These are phyloP conservation scores for Ampelomyces quisqualis DNA, from an alignment of 2,329 filamentous ascomycete species.

Conservation along the genomic window DNA sequence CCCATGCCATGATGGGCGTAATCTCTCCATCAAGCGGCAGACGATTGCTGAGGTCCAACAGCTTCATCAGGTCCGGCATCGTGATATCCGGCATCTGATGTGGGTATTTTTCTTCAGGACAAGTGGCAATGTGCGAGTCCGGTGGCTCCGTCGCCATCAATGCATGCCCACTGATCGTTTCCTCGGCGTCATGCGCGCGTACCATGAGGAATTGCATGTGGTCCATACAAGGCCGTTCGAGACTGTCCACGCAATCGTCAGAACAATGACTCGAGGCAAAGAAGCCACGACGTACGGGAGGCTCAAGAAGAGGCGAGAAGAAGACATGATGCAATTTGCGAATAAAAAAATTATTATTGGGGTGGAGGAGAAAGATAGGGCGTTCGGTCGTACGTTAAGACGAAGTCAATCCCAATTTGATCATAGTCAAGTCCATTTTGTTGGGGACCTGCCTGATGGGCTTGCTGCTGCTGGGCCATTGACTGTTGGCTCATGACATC, in stretches of 20 bases:
- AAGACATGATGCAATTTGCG: conserved; percentile 19
- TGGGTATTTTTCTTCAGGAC: conserved; percentile 58
- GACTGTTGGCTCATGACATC: conserved; percentile 25
- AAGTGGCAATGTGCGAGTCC: conserved; percentile 59
- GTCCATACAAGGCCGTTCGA: conserved; percentile 91
- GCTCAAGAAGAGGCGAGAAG: conserved; percentile 17
- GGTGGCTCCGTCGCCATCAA: conserved; percentile 92
- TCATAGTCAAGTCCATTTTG: conserved; percentile 66
- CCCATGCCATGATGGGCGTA: conserved; percentile 94
- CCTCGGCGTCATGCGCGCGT: conserved; percentile 54
- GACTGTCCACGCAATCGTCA: conserved; percentile 53
- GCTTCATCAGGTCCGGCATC: conserved; percentile 73
- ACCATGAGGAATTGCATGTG: conserved; percentile 79
- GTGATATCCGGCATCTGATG: conserved; percentile 74
- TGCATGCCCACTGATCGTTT: conserved; percentile 75
- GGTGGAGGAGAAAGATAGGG: conserved; percentile 55
- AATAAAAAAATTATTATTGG: conserved; percentile 37
- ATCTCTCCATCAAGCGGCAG: conserved; percentile 86
- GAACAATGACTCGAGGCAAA: conserved; percentile 28
- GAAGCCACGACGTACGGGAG: conserved; percentile 29
- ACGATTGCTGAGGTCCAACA: conserved; percentile 80
- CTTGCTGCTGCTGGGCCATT: conserved; percentile 16
- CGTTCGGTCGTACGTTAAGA: conserved; percentile 79
- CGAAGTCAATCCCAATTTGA: conserved; percentile 84
- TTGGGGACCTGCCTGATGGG: conserved; percentile 23